Evolutionary conservation across 495 filamentous ascomycete genomes (phyloP).

Genomic region (Xylaria acuta): DNA sequence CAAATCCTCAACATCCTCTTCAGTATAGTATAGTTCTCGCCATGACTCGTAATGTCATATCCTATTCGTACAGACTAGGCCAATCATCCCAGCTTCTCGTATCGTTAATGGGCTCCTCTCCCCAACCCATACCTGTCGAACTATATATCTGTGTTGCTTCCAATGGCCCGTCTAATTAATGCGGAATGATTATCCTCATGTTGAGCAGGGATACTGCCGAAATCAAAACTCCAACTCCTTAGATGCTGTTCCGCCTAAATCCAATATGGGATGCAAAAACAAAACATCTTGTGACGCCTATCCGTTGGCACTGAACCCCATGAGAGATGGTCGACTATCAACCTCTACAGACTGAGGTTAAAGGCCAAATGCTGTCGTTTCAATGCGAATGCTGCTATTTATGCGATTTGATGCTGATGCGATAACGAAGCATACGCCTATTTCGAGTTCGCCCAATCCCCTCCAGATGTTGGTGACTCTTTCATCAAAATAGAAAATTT

Average conservation of each 20-base stretch:
- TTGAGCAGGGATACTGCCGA: background rate
- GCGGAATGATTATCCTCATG: background rate
- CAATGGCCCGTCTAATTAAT: constrained; percentile 7
- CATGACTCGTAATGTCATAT: constrained; percentile 10
- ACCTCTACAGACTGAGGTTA: background rate
- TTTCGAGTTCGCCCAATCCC: background rate
- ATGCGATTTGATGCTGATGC: constrained; percentile 12
- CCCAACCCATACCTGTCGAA: background rate
- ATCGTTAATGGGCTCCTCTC: background rate
- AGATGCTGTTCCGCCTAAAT: constrained; percentile 16
- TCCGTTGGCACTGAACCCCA: constrained; percentile 7
- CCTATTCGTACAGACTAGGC: constrained; percentile 17
- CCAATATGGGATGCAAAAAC: constrained; percentile 17
- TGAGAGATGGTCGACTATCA: background rate
- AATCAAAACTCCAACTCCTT: constrained; percentile 20
- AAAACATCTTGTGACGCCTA: constrained; percentile 15
- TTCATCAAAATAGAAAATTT: background rate
- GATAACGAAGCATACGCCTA: background rate
- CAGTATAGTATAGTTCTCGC: background rate
- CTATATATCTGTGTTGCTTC: background rate
- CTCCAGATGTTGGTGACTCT: background rate
- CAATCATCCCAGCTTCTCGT: constrained; percentile 4
- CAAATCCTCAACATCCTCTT: background rate
- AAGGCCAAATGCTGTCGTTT: constrained; percentile 27
- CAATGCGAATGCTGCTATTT: constrained; percentile 34